phyloP scores from a whole-genome alignment of 2,329 filamentous ascomycete genomes.

The Amauroascus verrucosus region DNA sequence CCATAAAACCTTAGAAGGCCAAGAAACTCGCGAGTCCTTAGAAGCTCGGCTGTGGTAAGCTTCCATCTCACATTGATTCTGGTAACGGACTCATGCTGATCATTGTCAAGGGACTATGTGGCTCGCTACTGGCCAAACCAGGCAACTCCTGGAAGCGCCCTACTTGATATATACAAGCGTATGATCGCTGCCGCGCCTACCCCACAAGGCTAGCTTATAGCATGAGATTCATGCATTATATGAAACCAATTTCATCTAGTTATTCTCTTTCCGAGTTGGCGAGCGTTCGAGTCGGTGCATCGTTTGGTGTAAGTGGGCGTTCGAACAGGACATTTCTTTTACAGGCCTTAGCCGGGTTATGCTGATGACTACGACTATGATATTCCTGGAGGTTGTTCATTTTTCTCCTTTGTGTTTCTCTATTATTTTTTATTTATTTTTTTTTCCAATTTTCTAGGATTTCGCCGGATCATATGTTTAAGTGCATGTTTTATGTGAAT shows the following conservation, averaged over 20 bases:
- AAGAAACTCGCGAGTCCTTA: constrained; percentile 31
- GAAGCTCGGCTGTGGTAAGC: constrained; percentile 39
- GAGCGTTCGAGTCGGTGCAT: constrained; percentile 1
- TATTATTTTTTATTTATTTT: too few relatives aligned
- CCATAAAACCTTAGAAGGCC: constrained; percentile 29
- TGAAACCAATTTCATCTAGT: background rate
- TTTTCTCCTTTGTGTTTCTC: too few relatives aligned
- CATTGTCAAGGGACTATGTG: constrained; percentile 34
- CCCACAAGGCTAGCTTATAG: constrained; percentile 1
- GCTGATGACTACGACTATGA: constrained; percentile 4
- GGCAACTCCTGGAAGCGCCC: constrained; percentile 19
- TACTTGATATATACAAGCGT: constrained; percentile 17
- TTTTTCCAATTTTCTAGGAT: background rate
- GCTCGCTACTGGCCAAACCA: constrained; percentile 41
- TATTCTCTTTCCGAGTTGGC: background rate
- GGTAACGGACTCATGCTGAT: constrained; percentile 19
- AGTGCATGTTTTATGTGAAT: background rate
- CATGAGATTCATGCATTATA: background rate
- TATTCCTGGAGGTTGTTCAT: background rate
- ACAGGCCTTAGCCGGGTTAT: background rate
- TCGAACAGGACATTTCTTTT: background rate
- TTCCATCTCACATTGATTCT: background rate
- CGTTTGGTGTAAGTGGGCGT: constrained; percentile 3
- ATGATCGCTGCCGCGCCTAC: constrained; percentile 13
- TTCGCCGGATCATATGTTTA: background rate